Conservation (phyloP, 768 basidiomycete species). For the Fistulinella prunicolor region DNA sequence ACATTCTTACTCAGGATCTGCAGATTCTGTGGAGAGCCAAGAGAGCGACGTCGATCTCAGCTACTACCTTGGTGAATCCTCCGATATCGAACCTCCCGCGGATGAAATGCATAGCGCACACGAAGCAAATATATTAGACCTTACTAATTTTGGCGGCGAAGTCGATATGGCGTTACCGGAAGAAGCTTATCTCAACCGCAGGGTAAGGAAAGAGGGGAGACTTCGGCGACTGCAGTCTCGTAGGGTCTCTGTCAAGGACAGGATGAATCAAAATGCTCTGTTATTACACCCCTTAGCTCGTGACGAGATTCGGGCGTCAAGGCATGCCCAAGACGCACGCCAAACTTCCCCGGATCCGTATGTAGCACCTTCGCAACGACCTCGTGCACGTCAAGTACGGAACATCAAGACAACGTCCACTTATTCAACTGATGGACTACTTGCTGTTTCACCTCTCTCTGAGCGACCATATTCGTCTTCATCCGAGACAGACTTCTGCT, state of each 20-base stretch:
- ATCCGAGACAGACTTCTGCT: constrained; percentile 16
- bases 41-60: constrained; percentile 40
- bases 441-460: constrained; percentile 19
- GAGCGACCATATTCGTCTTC: constrained; percentile 11
- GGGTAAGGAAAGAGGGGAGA: constrained; percentile 59
- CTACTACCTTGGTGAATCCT: constrained; percentile 39
- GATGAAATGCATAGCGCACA: constrained; percentile 37
- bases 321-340: neutral
- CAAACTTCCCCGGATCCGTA: neutral
- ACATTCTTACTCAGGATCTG: constrained; percentile 13
- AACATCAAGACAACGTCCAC: constrained; percentile 5
- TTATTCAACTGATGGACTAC: constrained; percentile 21
- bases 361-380: neutral
- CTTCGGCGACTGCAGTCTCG: constrained; percentile 50
- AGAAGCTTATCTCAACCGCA: constrained; percentile 50
- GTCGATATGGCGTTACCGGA: constrained; percentile 55
- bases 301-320: neutral
- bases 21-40: constrained; percentile 30
- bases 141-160: constrained; percentile 80
- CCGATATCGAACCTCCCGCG: constrained; percentile 27
- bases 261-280: constrained; percentile 12
- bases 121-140: constrained; percentile 54
- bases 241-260: constrained; percentile 14
- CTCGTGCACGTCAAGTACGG: neutral
- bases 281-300: neutral